Evolutionary conservation across 768 basidiomycete genomes (phyloP).

Genomic region (Russula sp.): DNA sequence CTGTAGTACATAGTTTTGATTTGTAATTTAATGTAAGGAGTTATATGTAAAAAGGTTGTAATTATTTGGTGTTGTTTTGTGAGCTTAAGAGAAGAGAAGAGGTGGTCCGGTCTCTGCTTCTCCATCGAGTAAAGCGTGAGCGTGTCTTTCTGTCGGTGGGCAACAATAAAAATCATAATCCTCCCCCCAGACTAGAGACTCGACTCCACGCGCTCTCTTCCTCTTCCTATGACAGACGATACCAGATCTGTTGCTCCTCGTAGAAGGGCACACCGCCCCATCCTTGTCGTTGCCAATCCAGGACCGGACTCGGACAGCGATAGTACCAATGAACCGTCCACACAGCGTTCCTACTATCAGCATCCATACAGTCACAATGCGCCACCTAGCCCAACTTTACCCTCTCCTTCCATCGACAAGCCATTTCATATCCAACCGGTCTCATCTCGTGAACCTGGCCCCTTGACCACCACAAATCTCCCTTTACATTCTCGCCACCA

Average conservation of each 20-base stretch:
- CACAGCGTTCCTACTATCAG: constrained; percentile 7
- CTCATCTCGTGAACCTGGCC: constrained; percentile 29
- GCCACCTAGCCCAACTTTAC: constrained; percentile 29
- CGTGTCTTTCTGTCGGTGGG: neutral
- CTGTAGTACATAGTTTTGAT: neutral
- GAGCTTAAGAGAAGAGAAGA: no score
- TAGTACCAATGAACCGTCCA: constrained; percentile 33
- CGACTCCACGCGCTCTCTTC: neutral
- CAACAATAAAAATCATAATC: neutral
- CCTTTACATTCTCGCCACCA: constrained; percentile 27
- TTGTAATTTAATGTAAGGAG: no score
- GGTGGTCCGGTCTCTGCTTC: neutral
- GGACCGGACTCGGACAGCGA: constrained; percentile 42
- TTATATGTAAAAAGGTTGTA: no score
- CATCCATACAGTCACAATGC: constrained; percentile 26
- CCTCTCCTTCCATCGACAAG: constrained; percentile 29
- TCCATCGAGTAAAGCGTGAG: constrained; percentile 1
- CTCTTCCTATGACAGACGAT: constrained; percentile 53
- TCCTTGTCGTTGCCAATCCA: constrained; percentile 59
- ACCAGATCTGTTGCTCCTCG: constrained; percentile 35
- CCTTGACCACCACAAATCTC: constrained; percentile 36
- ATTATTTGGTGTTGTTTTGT: constrained; percentile 8
- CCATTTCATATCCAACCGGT: constrained; percentile 22
- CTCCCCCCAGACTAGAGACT: no score
- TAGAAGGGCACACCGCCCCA: constrained; percentile 29